Base-by-base conservation (phyloP, 1,139 yeast species). In the Debaryomyces sp. region DNA sequence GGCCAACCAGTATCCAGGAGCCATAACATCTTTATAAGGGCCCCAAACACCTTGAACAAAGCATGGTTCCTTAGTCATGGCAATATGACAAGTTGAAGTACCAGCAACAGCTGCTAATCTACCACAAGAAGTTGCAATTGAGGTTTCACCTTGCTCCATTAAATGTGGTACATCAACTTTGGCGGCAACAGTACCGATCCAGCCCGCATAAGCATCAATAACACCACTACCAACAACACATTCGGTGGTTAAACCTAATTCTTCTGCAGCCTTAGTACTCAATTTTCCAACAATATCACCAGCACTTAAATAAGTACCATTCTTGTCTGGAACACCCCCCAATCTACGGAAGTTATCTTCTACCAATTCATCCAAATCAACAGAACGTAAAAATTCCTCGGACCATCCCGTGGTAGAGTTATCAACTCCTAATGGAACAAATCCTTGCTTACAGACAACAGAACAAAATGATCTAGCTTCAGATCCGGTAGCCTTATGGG, bases 1-100 rank as follows among this genome's bases (percentile, higher is more conserved):
- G n/a, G 98, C 96, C 59, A 91, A 78, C 98, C 98, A 94, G 61
- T 79, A 86, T 10, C 85, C 91, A 33, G 89, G 88, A 17, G 95
- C 89, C 75, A 94, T 78, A 9, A 89, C 96, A 66, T 92, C 96
- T 60, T 91, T 81, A 70, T 94, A 94, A 3, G 99, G 99, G 17
- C 99, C 99, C 99, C 99, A 94, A 30, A 94, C 97, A 50, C 99
- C 99, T 44, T 90, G 84, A 12, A 94, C 98, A 66, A 94, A 92
- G 44, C 90, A 82, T 0, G 97, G 89, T 29, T 89, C 87, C 54
- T 82, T 80, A 32, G 96, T 87, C 80, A 92, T 80, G 51, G 91
- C 92, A 59, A 94, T 83, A 67, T 94, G 99, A 66, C 99, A 94
- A 1, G 99, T 94, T 1, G 97, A 91, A 5, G 99, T 94, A 52